Evolutionary conservation across 441 rosid genomes (phyloP).

Genomic region (Viola pubescens): DNA sequence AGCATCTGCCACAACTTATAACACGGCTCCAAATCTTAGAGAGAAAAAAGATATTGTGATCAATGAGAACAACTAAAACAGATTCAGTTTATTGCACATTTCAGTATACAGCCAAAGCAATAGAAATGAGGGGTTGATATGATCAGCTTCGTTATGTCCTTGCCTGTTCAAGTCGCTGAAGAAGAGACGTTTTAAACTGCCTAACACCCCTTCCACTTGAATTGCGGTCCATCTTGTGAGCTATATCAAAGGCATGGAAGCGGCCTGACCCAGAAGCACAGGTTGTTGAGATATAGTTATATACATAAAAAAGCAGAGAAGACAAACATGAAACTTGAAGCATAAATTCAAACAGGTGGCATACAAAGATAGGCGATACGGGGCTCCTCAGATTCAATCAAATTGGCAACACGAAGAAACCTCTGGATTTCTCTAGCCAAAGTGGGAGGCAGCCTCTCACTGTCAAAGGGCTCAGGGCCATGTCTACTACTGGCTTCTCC

Average conservation of each 20-base stretch:
- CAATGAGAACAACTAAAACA: too few relatives aligned
- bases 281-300: neutral
- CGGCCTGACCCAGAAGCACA: constrained; percentile 52
- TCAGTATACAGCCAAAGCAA: too few relatives aligned
- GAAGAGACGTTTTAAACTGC: constrained; percentile 89
- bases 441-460: constrained; percentile 81
- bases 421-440: constrained; percentile 63
- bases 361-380: constrained; percentile 81
- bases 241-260: constrained; percentile 73
- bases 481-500: constrained; percentile 11
- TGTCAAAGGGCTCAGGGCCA: constrained; percentile 62
- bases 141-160: constrained; percentile 12
- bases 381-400: constrained; percentile 58
- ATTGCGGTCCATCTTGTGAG: constrained; percentile 66
- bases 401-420: constrained; percentile 88
- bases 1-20: too few relatives aligned
- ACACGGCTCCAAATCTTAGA: too few relatives aligned
- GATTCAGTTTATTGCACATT: too few relatives aligned
- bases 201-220: constrained; percentile 84
- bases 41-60: too few relatives aligned
- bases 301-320: neutral
- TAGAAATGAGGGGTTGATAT: neutral
- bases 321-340: neutral
- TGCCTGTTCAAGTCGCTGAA: constrained; percentile 79
- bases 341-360: constrained; percentile 7